A percentile compares a stretch with the other conserved stretches of the same genome.
Conservation (phyloP, 768 basidiomycete genomes). For the Rhodotorula graminis region DNA sequence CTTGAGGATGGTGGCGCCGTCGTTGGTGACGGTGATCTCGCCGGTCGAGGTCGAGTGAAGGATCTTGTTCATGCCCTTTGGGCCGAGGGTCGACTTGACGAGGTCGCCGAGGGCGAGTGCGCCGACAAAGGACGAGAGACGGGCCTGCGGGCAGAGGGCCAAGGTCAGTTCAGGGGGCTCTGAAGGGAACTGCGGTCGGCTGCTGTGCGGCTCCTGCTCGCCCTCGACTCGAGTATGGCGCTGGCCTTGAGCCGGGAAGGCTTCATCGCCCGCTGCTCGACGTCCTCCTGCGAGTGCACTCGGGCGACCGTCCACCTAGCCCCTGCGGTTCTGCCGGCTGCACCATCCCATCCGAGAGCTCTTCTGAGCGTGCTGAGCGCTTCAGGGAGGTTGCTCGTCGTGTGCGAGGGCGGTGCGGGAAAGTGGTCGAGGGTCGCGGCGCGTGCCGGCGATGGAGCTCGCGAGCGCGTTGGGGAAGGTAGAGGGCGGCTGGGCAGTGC, state of each 20-base stretch:
- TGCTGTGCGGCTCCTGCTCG: no score
- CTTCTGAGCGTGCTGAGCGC: no score
- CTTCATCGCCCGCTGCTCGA: no score
- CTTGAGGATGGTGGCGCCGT: conserved; percentile 97
- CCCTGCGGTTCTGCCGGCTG: no score
- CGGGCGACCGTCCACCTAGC: no score
- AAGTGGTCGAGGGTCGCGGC: background rate
- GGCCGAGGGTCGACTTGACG: conserved; percentile 95
- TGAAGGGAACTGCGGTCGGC: no score
- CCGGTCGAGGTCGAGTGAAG: conserved; percentile 84
- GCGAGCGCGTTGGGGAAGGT: background rate
- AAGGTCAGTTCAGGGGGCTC: background rate
- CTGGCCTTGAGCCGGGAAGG: no score
- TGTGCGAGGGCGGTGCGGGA: background rate
- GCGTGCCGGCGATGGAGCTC: background rate
- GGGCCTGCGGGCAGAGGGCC: conserved; percentile 57
- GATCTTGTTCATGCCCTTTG: conserved; percentile 99
- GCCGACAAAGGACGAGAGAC: conserved; percentile 95
- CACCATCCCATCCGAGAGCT: no score
- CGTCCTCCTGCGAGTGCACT: no score
- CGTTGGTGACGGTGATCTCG: conserved; percentile 95
- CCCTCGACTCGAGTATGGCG: no score
- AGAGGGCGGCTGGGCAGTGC: no score
- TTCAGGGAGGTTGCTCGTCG: background rate
- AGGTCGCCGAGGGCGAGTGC: conserved; percentile 95